Conservation (phyloP, 1,284 basidiomycete species). For the Cryptococcus sp. region DNA sequence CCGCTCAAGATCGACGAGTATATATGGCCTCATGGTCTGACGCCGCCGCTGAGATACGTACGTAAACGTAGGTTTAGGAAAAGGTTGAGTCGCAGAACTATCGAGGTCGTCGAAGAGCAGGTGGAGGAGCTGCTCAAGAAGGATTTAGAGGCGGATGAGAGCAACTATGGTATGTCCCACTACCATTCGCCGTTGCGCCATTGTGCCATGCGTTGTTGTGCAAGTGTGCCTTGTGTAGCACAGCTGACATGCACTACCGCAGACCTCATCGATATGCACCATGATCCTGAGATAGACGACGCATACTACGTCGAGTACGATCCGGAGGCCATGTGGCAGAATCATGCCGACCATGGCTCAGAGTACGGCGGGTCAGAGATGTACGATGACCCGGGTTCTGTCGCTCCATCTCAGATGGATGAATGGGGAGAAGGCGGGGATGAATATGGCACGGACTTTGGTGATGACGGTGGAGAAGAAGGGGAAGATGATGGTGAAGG, state of each 20-base stretch:
- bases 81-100: conserved; percentile 62
- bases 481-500: conserved; percentile 41
- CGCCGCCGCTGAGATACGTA: conserved; percentile 87
- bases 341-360: conserved; percentile 62
- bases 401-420: conserved; percentile 25
- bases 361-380: conserved; percentile 61
- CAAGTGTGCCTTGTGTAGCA: not conserved
- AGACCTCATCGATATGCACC: conserved; percentile 46
- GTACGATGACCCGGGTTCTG: conserved; percentile 60
- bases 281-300: conserved; percentile 43
- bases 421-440: conserved; percentile 51
- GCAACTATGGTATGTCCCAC: conserved; percentile 29
- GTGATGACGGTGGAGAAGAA: conserved; percentile 53
- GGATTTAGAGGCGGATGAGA: conserved; percentile 74
- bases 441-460: conserved; percentile 51
- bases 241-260: not conserved
- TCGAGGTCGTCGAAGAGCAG: conserved; percentile 95
- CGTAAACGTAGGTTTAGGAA: conserved; percentile 93
- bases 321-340: conserved; percentile 40
- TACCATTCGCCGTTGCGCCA: no score
- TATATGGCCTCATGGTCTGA: conserved; percentile 95
- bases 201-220: not conserved
- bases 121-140: conserved; percentile 88
- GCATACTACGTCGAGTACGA: conserved; percentile 47
- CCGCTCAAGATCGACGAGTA: conserved; percentile 92